These are phyloP conservation scores for Gracilaria domingensis DNA, from an alignment of 23 red algal genomes.

Conservation along the genomic window DNA sequence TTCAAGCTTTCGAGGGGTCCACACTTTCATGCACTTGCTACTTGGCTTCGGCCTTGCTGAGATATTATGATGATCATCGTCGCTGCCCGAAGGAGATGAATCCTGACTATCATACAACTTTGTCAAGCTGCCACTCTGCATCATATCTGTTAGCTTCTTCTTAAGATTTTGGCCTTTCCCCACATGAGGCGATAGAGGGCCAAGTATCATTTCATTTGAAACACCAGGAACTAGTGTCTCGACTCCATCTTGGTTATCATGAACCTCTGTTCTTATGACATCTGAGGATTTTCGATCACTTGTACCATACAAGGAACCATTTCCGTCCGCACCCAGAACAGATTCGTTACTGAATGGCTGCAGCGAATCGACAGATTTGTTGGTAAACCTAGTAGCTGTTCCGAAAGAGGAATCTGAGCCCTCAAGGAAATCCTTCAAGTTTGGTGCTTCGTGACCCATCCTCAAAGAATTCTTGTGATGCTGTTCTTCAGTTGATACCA, in stretches of 20 bases:
- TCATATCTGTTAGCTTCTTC: conserved; percentile 16
- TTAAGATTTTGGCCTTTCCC: conserved; percentile 2
- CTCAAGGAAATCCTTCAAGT: background rate
- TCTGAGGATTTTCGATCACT: background rate
- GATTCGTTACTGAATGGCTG: background rate
- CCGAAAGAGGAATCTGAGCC: background rate
- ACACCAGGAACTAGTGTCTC: conserved; percentile 70
- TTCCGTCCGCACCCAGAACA: background rate
- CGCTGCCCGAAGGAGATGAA: conserved; percentile 12
- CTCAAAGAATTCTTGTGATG: background rate
- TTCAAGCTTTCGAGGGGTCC: conserved; percentile 48
- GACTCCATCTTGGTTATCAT: conserved; percentile 44
- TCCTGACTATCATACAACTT: conserved; percentile 18
- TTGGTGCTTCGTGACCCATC: background rate
- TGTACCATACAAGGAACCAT: background rate
- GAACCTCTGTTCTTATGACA: conserved; percentile 44
- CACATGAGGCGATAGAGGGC: conserved; percentile 52
- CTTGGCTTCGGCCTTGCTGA: background rate
- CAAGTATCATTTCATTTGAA: conserved; percentile 62
- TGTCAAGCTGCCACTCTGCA: background rate
- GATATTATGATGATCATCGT: conserved; percentile 19
- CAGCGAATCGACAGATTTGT: background rate
- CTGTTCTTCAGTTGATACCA: conserved; percentile 48
- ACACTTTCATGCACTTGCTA: background rate
- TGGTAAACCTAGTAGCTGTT: background rate